Evolutionary conservation across 1,139 yeast genomes (phyloP).

Genomic region (Zygosaccharomyces pseudobailii): DNA sequence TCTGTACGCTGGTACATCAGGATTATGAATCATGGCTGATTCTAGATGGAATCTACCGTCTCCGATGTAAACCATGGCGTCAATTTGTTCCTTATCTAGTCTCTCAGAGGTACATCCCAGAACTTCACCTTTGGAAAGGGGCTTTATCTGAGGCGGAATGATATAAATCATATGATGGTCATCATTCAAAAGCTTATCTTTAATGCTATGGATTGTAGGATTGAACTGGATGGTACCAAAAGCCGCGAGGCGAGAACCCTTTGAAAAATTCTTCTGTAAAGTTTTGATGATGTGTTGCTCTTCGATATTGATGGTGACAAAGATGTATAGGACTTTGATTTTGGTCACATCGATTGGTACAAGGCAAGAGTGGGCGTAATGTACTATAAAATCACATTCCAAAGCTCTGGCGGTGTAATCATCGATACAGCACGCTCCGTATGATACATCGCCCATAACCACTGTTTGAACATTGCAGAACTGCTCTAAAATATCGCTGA

Average conservation of each 20-base stretch:
- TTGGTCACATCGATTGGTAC: constrained; percentile 91
- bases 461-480: constrained; percentile 83
- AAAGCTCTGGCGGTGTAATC: constrained; percentile 90
- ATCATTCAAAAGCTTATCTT: constrained; percentile 50
- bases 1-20: constrained; percentile 83
- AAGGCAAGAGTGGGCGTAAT: constrained; percentile 94
- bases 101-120: constrained; percentile 93
- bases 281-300: constrained; percentile 78
- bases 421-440: constrained; percentile 98
- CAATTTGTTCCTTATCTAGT: constrained; percentile 54
- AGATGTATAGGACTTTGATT: constrained; percentile 88
- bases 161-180: constrained; percentile 50
- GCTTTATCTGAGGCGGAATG: constrained; percentile 86
- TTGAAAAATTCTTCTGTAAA: constrained; percentile 60
- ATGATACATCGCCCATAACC: constrained; percentile 98
- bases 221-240: constrained; percentile 97
- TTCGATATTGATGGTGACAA: constrained; percentile 89
- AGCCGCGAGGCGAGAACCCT: constrained; percentile 62
- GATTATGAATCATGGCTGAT: constrained; percentile 96
- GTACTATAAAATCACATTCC: constrained; percentile 91
- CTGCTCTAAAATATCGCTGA: constrained; percentile 87
- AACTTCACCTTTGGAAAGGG: constrained; percentile 93
- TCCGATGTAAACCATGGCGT: constrained; percentile 87
- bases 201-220: constrained; percentile 82
- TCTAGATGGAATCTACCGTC: constrained; percentile 96